Base-by-base conservation (phyloP, 352 stramenopile species). In the Pythium oligandrum region DNA sequence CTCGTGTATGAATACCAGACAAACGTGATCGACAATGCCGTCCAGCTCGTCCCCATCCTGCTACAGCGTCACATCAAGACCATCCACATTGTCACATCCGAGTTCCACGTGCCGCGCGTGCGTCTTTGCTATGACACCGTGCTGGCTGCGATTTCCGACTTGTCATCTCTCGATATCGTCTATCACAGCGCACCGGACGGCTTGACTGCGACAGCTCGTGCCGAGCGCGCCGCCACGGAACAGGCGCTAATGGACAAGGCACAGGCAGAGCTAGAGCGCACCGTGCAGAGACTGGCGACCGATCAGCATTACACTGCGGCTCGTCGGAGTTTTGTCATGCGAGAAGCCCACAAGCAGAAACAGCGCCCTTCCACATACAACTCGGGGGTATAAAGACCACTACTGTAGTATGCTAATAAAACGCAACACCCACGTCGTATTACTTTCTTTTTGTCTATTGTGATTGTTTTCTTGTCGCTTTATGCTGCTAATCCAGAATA, bases 51-150 rank as follows among this genome's bases (percentile, higher is more conserved):
- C 9, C 48, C 48, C 0, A 40, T 73, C 6, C 50, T 78, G 4
- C 62, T 53, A 12, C 71, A 74, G 10, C 50, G 74, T 33, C 68
- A 58, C 47, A 53, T 73, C 10, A 48, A 55, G 31, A 60, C 55
- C 39, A 58, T 78, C 3, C 71, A 76, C 38, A 48, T 78, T 10
- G 68, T 81, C 33, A 64, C 66, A 10, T 75, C 68, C n/a, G 37
- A 51, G 6, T 68, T 72, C 59, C 66, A 78, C 2, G n/a, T 72
- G 11, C 34, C 57, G 31, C 68, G 68, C 32, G 54, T 58, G 30
- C 59, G 59, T n/a, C 36, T 57, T 11, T 76, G 67, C 46, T 57
- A 64, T 47, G 67, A 74, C n/a, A 47, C 55, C 39, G 52, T 80
- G 37, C 43, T 77, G 10, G 31, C 39, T 33, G 61, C 57, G 2